A percentile compares a stretch with the other conserved stretches of the same genome.
Evolutionary conservation across 1,139 yeast species (phyloP).

Genomic region (Chernovozyma aurita): DNA sequence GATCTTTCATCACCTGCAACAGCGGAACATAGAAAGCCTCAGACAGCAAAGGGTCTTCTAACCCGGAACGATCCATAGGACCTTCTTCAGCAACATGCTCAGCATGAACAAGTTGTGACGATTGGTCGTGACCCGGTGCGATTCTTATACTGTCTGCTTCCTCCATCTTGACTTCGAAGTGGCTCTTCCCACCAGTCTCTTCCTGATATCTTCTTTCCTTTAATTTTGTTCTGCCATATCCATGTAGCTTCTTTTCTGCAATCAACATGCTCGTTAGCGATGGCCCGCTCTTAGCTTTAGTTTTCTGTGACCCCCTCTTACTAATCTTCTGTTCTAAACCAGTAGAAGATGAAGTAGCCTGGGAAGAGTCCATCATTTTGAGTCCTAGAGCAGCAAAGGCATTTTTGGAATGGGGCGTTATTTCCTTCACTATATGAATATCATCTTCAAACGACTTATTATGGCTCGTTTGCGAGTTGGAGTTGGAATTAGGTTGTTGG

Average conservation of each 20-base stretch:
- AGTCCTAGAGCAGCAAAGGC: conserved; percentile 30
- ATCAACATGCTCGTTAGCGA: conserved; percentile 28
- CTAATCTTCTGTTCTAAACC: background rate
- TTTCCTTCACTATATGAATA: background rate
- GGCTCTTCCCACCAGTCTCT: conserved; percentile 5
- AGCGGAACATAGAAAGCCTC: background rate
- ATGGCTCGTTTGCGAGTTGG: background rate
- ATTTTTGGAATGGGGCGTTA: conserved; percentile 8
- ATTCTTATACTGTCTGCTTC: background rate
- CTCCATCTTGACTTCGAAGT: background rate
- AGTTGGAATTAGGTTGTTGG: background rate
- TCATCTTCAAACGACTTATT: background rate
- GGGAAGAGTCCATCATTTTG: conserved; percentile 19
- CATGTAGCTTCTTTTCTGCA: conserved; percentile 27
- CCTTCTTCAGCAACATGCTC: background rate
- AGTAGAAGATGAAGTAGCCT: background rate
- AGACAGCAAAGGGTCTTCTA: background rate
- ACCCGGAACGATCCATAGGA: too few relatives aligned
- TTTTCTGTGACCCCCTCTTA: conserved; percentile 13
- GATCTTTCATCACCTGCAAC: background rate
- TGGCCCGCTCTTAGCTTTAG: conserved; percentile 18
- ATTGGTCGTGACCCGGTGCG: background rate
- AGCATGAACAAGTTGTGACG: background rate
- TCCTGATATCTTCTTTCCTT: background rate
- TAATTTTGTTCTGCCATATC: conserved; percentile 5